Base-by-base conservation (phyloP, 169 alveolate species). In the Plasmodium chabaudi region DNA sequence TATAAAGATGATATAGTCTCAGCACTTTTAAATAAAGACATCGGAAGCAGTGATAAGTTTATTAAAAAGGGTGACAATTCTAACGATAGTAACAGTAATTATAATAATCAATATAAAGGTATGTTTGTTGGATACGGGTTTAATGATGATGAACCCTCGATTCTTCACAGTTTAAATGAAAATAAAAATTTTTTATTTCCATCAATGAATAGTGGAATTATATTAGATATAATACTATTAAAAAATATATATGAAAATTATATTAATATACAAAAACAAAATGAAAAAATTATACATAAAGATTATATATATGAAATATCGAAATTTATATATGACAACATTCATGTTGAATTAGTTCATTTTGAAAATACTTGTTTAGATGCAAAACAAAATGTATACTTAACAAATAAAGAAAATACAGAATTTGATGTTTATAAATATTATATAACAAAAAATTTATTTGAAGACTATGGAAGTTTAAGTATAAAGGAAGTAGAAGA, bases 131-230 rank as follows among this genome's bases (percentile, higher is more conserved):
- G 59, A 6, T 51, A 13, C 5, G 59, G 59, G 2, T 15, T 51
- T 12, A 15, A 21, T 15, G 55, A 5, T 17, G 17, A 72, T n/a
- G 21, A 39, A 2, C 0, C 25, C 15, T 34, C 7, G 1, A 34
- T 3, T 34, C 5, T 4, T 34, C 42, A 34, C 7, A 3, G 4
- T 34, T 3, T 34, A 3, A 10, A 53, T 42, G 5, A 13, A 2
- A 17, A 51, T 9, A 49, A 21, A 9, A 57, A 57, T 10, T 25
- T 61, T 42, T n/a, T 21, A 5, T 65, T 55, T 47, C 69, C 69
- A 1, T 65, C 79, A 25, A 7, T 86, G 15, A 86, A 86, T 27
- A 86, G 87, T 44, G 91, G 91, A 13, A 44, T 86, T 3, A 55
- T 73, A 12, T 34, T 73, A 15, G 87, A 73, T 25, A 73, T 73